Conservation (phyloP, 1,284 basidiomycete species). For the Apiotrichum mycotoxinovorans region DNA sequence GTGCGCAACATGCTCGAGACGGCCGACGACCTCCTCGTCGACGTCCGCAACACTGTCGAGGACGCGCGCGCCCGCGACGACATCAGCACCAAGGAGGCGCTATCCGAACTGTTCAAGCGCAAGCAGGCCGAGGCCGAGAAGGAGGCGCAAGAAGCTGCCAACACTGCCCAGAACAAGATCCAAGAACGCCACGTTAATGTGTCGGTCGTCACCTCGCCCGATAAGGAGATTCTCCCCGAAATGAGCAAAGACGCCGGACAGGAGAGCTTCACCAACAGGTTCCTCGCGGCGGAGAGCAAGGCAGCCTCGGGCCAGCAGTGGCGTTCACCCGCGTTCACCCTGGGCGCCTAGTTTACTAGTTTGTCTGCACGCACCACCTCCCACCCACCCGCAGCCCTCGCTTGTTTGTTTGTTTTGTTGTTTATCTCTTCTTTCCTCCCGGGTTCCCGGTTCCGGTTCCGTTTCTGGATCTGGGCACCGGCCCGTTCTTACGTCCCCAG, state of each 20-base stretch:
- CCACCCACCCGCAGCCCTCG: no score
- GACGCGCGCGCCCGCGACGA: slow-evolving; percentile 62
- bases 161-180: neutral
- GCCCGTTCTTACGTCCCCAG: neutral
- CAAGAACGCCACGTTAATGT: slow-evolving; percentile 7
- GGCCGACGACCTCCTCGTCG: slow-evolving; percentile 64
- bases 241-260: slow-evolving; percentile 19
- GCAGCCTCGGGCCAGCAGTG: slow-evolving; percentile 37
- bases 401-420: no score
- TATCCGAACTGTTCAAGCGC: slow-evolving; percentile 62
- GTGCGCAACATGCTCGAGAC: slow-evolving; percentile 80
- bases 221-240: slow-evolving; percentile 34
- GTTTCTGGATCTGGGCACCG: no score
- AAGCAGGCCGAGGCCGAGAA: slow-evolving; percentile 50
- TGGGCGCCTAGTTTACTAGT: slow-evolving; percentile 14
- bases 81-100: slow-evolving; percentile 56
- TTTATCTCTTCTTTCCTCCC: no score
- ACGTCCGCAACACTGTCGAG: slow-evolving; percentile 58
- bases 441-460: no score
- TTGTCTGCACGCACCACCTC: no score
- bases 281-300: slow-evolving; percentile 39
- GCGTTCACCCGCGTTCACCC: slow-evolving; percentile 44
- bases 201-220: slow-evolving; percentile 13
- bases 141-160: slow-evolving; percentile 29
- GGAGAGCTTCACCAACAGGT: slow-evolving; percentile 28